Conservation (phyloP, 139 green algal genomes). For the Volvox africanus region DNA sequence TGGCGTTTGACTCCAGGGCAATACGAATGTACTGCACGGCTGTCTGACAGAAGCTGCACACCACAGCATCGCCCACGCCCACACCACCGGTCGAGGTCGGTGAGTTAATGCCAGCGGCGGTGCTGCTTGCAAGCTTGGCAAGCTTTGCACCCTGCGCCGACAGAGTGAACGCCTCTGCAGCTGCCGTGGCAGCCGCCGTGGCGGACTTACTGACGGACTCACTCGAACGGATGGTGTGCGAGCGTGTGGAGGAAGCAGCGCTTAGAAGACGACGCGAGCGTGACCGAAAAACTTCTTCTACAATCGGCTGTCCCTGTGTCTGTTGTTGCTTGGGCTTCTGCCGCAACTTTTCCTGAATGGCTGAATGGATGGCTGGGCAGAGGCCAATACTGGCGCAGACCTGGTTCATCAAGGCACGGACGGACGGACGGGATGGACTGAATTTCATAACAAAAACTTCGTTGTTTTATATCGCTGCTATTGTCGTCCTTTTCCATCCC, state of each 20-base stretch:
- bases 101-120: not conserved
- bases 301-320: not conserved
- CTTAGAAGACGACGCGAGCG: conserved; percentile 1
- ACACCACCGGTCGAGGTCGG: not conserved
- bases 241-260: not conserved
- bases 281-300: not conserved
- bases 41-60: conserved; percentile 79
- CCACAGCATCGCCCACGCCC: conserved; percentile 24
- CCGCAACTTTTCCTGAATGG: not conserved
- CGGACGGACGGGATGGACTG: not conserved
- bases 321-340: not conserved
- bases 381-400: conserved; percentile 77
- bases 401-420: conserved; percentile 50
- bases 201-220: no score
- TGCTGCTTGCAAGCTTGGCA: not conserved
- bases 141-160: not conserved
- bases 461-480: no score
- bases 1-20: conserved; percentile 85
- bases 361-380: conserved; percentile 48
- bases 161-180: no score
- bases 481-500: no score
- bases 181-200: no score
- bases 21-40: conserved; percentile 87
- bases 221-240: no score
- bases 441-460: no score